Evolutionary conservation across 257 asterid species (phyloP).

Genomic region (Solanum tarapatanum): DNA sequence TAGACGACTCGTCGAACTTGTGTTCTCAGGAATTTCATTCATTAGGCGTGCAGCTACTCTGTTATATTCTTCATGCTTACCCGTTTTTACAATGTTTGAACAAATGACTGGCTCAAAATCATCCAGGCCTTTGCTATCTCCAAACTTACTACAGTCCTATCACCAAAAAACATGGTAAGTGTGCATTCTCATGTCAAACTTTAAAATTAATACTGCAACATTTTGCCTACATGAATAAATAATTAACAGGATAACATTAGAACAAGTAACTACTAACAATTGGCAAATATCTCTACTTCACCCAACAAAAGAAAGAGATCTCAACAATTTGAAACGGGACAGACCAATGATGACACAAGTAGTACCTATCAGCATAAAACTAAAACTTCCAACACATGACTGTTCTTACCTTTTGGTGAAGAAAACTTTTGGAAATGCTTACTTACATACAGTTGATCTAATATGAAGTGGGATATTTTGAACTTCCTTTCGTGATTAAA

Average conservation of each 20-base stretch:
- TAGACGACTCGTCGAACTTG: background rate
- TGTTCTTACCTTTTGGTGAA: background rate
- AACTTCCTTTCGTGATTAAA: background rate
- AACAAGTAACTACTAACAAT: background rate
- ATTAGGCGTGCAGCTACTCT: constrained; percentile 9
- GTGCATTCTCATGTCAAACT: background rate
- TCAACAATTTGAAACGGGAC: background rate
- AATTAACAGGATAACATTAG: background rate
- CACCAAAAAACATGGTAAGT: background rate
- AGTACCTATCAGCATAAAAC: background rate
- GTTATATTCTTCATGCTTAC: constrained; percentile 12
- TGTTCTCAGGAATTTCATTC: constrained; percentile 15
- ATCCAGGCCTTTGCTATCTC: background rate
- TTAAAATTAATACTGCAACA: background rate
- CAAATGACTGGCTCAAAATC: constrained; percentile 7
- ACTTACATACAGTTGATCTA: background rate
- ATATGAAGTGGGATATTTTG: background rate
- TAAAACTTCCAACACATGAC: background rate
- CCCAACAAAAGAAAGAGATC: background rate
- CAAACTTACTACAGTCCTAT: constrained; percentile 10
- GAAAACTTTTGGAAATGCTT: background rate
- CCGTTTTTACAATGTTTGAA: constrained; percentile 13
- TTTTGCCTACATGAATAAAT: background rate
- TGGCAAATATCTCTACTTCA: background rate
- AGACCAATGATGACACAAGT: background rate